Evolutionary conservation across 2,329 filamentous ascomycete species (phyloP), one percentile per base, ranked within the genome.

Genomic region (Whalleya microplaca): DNA sequence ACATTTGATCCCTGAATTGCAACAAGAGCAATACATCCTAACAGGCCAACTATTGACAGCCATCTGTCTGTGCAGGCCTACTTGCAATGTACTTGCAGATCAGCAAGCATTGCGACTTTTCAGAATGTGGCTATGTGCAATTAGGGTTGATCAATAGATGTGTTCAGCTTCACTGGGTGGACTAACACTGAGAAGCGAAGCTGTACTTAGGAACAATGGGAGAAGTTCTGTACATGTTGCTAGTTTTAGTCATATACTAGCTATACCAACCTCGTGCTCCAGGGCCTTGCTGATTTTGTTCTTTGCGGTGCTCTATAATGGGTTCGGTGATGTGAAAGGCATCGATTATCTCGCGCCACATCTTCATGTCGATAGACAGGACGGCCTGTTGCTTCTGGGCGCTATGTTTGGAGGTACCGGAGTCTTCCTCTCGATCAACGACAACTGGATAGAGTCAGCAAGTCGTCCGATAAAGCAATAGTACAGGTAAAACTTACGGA

Each of bases 321-420:
- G 90, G 81, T 62, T 91, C 80, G n/a, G 77, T 82, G 63, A 98
- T 91, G 21, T 88, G 78, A 67, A 93, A 96, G 0, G 84, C 85
- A 9, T 89, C 73, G 47, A 96, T 88, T 44, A 97, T 80, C 19
- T 90, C 84, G 64, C 85, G 78, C 94, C 94, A 99, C 0, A 84
- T 90, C 1, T 84, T 81, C 78, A 92, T 95, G 65, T 98, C 92
- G 59, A 99, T 84, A 12, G 90, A 88, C 70, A 98, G 85, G 20
- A 99, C 88, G 12, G 93, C 91, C 74, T 99, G 95, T 61, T 95
- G 89, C 65, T 90, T 86, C 56, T 85, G 79, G 18, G 84, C 78
- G 41, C 84, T 82, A 57, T 84, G 80, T 52, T 74, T 70, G 63
- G 76, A 66, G 19, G 75, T 71, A 16, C 67, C 67, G 21, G 77